phyloP scores from a whole-genome alignment of 371 early-diverging fungal genomes.

The Rhizopus microsporus region DNA sequence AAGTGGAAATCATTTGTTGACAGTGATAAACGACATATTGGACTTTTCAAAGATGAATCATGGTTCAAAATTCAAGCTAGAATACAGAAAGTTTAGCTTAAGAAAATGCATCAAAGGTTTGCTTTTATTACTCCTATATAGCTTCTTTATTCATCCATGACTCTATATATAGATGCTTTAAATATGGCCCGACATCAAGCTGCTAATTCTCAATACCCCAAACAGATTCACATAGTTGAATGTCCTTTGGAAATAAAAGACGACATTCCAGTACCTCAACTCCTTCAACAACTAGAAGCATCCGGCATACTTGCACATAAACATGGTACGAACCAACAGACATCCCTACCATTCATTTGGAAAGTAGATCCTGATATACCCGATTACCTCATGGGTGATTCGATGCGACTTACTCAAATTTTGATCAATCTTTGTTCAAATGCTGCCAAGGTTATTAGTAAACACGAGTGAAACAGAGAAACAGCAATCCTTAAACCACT shows the following conservation, averaged over 20 bases:
- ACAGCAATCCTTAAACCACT: neutral
- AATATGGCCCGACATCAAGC: constrained; percentile 58
- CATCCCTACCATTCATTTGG: constrained; percentile 54
- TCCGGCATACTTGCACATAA: constrained; percentile 2
- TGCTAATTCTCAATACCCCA: constrained; percentile 42
- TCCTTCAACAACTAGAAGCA: constrained; percentile 24
- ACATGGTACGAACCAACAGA: constrained; percentile 28
- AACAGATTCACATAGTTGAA: constrained; percentile 48
- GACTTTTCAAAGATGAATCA: constrained; percentile 65
- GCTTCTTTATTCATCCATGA: neutral
- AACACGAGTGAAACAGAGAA: constrained; percentile 1
- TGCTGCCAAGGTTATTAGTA: constrained; percentile 51
- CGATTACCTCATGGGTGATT: constrained; percentile 58
- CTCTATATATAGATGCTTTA: constrained; percentile 35
- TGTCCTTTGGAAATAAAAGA: constrained; percentile 57
- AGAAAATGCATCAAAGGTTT: constrained; percentile 65
- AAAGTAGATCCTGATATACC: constrained; percentile 58
- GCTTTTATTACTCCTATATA: neutral
- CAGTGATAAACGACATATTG: constrained; percentile 61
- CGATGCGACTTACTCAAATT: constrained; percentile 61
- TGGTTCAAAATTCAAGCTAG: constrained; percentile 59
- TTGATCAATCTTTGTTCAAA: constrained; percentile 62
- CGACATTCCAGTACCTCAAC: constrained; percentile 41
- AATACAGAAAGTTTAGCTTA: constrained; percentile 54
- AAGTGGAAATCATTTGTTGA: constrained; percentile 62